Conservation (phyloP, 495 filamentous ascomycete species). For the Aeminium ludgeri region DNA sequence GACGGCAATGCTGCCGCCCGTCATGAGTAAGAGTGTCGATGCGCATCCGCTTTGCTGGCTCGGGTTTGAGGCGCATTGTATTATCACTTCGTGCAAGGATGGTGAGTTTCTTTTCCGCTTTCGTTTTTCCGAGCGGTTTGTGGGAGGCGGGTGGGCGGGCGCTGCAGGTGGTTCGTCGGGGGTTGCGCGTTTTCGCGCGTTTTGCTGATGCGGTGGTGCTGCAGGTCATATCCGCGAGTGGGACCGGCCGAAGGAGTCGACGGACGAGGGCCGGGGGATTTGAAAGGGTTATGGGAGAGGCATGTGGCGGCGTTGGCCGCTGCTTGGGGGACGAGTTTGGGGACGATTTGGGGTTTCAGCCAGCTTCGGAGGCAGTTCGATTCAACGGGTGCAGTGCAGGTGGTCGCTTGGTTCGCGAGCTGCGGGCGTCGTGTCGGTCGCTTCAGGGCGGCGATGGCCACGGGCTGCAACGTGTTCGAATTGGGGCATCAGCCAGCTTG, state of each 20-base stretch:
- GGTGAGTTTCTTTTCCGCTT: constrained; percentile 35
- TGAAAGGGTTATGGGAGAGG: no score
- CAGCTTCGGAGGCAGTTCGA: no score
- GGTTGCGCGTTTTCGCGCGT: not conserved
- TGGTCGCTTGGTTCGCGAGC: no score
- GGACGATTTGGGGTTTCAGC: no score
- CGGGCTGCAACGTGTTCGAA: no score
- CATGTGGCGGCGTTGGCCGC: no score
- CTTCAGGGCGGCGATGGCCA: no score
- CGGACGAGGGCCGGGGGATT: no score
- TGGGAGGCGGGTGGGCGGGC: not conserved
- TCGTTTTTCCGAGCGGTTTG: not conserved
- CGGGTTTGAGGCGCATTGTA: constrained; percentile 75
- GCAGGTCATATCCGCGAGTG: constrained; percentile 78
- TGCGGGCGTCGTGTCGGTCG: no score
- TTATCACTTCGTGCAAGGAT: constrained; percentile 77
- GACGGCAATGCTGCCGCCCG: constrained; percentile 79
- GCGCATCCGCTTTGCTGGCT: constrained; percentile 78
- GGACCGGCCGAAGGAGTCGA: constrained; percentile 61
- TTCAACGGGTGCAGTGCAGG: no score
- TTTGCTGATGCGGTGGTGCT: not conserved
- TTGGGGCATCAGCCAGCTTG: no score
- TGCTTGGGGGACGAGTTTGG: no score
- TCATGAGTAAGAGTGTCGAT: constrained; percentile 79
- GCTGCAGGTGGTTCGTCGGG: not conserved